Conservation (phyloP, 169 alveolate species). For the Neospora caninum region DNA sequence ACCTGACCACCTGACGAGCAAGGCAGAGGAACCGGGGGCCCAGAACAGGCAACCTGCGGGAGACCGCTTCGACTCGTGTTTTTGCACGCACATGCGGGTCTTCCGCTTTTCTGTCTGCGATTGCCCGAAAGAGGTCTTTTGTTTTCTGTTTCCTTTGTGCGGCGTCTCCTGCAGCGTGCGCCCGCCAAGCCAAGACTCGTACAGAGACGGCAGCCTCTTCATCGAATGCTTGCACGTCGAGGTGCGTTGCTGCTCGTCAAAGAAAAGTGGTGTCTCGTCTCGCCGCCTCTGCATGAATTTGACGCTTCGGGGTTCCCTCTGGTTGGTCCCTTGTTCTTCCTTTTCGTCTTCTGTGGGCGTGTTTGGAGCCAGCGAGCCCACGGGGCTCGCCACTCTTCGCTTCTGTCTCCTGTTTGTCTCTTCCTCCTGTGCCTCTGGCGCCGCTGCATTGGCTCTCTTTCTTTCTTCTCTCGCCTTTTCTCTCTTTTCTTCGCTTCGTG, state of each 20-base stretch:
- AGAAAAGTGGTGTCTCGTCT: background rate
- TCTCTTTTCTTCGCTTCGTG: background rate
- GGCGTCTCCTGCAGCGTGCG: constrained; percentile 23
- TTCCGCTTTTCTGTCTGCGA: no score
- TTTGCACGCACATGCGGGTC: no score
- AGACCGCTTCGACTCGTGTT: no score
- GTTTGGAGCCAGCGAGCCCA: no score
- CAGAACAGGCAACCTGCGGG: no score
- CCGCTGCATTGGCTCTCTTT: no score
- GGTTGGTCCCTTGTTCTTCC: background rate
- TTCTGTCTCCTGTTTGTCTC: background rate
- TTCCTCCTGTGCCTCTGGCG: no score
- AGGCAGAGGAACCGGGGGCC: no score
- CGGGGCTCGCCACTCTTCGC: no score
- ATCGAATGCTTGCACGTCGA: constrained; percentile 55
- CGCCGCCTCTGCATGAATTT: background rate
- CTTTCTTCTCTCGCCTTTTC: background rate
- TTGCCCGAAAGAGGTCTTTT: no score
- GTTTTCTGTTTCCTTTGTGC: background rate
- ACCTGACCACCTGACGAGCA: no score
- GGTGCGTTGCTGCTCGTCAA: background rate
- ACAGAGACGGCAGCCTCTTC: constrained; percentile 55
- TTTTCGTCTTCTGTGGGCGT: background rate
- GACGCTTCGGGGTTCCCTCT: background rate
- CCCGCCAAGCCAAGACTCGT: constrained; percentile 63